Base-by-base conservation (phyloP, 805 yeast genomes). In the Torulaspora microellipsoides region DNA sequence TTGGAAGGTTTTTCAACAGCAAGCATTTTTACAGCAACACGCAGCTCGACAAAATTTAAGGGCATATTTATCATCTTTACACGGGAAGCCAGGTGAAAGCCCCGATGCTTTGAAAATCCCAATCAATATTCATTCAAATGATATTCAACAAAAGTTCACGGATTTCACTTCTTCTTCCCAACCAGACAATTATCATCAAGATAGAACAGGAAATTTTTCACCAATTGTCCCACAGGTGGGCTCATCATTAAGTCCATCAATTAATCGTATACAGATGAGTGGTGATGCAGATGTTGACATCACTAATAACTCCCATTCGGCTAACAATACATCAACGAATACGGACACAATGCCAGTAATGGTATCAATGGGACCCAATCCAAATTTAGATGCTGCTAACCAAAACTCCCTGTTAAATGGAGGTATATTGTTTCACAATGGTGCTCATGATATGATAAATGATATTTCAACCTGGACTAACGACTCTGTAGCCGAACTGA, bases 401-500 rank as follows among this genome's bases (percentile, higher is more conserved):
- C 47, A 40, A 36, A 49, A 17, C 15, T 45, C 42, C 11, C 30
- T 36, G 17, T 33, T 43, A 29, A 48, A 48, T 30, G 48, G 48
- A 30, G 59, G 55, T n/a, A 48, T 59, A 2, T 39, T 61, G 15
- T 57, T 59, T 35, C 58, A 55, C 38, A 60, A 58, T 11, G 70
- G 81, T 20, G 75, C 82, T 1, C 77, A 76, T 32, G 73, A 73
- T 27, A 78, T 78, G 84, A 78, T 78, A 53, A 77, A 69, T 54
- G 77, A 78, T 52, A 78, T 78, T 30, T 76, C 81, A 0, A 74
- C 73, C 1, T 78, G 84, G 84, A 78, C 82, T 2, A 59, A 52
- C 23, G 59, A 62, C 31, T 55, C 62, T 1, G 63, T 62, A 15
- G 45, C 43, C 28, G 53, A 53, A 31, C 40, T 53, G 27, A 35